A percentile compares a stretch with the other conserved stretches of the same genome.
These are phyloP conservation scores for Cladosporium sp. DNA, from an alignment of 2,329 filamentous ascomycete genomes.

Conservation along the genomic window DNA sequence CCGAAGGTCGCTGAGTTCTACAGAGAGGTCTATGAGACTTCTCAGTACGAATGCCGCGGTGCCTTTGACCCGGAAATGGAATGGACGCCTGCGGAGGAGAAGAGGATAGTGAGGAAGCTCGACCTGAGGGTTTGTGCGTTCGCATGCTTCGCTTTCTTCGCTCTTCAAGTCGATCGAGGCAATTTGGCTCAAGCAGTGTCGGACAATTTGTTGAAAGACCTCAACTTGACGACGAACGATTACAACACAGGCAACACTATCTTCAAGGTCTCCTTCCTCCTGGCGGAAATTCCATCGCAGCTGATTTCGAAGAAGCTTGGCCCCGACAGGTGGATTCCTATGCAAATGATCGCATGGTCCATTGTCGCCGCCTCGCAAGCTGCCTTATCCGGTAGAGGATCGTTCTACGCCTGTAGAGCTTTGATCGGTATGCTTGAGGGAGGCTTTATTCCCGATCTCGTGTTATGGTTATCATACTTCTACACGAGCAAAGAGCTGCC, in stretches of 20 bases:
- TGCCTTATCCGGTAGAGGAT: constrained; percentile 35
- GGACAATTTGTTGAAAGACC: constrained; percentile 34
- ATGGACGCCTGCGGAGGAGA: constrained; percentile 48
- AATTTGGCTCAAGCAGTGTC: constrained; percentile 19
- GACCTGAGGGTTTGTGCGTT: constrained; percentile 30
- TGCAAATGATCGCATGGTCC: constrained; percentile 39
- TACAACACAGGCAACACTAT: constrained; percentile 45
- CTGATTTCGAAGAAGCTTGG: constrained; percentile 54
- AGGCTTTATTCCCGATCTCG: constrained; percentile 36
- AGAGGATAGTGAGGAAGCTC: constrained; percentile 33
- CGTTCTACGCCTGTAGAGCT: constrained; percentile 28
- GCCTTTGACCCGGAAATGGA: constrained; percentile 50
- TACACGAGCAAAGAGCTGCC: constrained; percentile 45
- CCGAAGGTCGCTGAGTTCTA: constrained; percentile 56
- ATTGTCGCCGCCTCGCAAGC: constrained; percentile 41
- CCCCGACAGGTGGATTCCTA: constrained; percentile 46
- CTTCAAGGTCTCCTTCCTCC: constrained; percentile 46
- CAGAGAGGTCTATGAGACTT: constrained; percentile 55
- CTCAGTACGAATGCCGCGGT: constrained; percentile 52
- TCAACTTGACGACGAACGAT: constrained; percentile 48
- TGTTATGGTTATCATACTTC: constrained; percentile 45
- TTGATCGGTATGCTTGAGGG: constrained; percentile 30
- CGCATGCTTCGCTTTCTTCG: constrained; percentile 26
- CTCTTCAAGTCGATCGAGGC: constrained; percentile 21
- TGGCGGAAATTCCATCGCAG: constrained; percentile 51